Evolutionary conservation across 768 basidiomycete species (phyloP), one percentile per base, ranked within the genome.

Genomic region (Leccinum rimulosum): DNA sequence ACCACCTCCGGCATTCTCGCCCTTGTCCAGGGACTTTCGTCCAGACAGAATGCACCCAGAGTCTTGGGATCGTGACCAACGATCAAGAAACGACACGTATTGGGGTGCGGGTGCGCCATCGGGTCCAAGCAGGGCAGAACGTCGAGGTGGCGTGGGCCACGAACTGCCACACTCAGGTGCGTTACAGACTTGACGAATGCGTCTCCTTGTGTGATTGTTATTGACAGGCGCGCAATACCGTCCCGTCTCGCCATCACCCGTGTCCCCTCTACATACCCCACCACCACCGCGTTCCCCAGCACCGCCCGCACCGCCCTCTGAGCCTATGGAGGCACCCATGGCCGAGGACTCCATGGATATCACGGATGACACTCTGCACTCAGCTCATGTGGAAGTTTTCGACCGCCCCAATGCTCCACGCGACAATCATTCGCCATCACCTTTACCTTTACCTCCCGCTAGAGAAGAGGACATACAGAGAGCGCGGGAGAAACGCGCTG

Each of bases 331-430:
- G 5, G 75, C 73, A 57, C 38, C 55, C 28, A 27, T 15, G 8
- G 28, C 43, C 0, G 68, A 65, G 25, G 56, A 54, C 33, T 53
- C 56, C 14, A 30, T 15, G 8, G 50, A 57, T 19, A 36, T 47
- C 19, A 75, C 73, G 59, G 70, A 76, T 36, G 65, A 64, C 12
- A 69, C 67, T 6, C 72, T 80, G 0, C 78, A 78, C 10, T 53
- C 58, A 5, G 31, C 68, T 33, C 82, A 81, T 61, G 57, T 70
- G 3, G 62, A 74, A 2, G 74, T 81, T 4, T 79, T 79, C 50
- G 80, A 78, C 53, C 78, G 77, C 22, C 81, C 82, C 6, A 72
- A 73, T 1, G 80, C 82, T 0, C 84, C 83, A 1, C 71, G 72
- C 12, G 78, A 74, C 62, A 62, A 67, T 4, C 81, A 76, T 62